Conservation (phyloP, 805 yeast species). For the Wickerhamiella kurtzmanii region DNA sequence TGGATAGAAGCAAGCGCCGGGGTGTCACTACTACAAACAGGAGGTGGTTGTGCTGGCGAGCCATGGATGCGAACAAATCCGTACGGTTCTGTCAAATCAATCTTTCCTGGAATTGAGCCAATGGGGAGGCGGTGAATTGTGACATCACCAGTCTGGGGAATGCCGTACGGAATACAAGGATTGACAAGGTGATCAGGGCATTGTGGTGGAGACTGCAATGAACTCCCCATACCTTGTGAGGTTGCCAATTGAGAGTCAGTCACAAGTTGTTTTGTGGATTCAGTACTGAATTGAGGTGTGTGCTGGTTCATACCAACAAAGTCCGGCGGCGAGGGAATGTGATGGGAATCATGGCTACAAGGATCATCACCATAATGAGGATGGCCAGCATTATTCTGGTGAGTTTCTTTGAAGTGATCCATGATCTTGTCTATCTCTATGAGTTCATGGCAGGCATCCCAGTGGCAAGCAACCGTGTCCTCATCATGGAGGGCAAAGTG, state of each 20-base stretch:
- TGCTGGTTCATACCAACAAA: no score
- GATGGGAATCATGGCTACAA: background rate
- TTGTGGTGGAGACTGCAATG: no score
- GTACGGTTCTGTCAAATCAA: background rate
- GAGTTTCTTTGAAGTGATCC: conserved; percentile 17
- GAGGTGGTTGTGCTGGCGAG: background rate
- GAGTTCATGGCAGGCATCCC: conserved; percentile 29
- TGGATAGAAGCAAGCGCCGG: background rate
- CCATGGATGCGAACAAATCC: background rate
- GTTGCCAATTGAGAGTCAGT: no score
- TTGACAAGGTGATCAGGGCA: no score
- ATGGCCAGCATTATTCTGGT: conserved; percentile 20
- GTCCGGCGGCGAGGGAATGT: background rate
- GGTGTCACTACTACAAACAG: background rate
- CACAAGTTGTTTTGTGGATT: no score
- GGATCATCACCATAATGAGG: conserved; percentile 15
- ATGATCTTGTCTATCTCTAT: conserved; percentile 20
- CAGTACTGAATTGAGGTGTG: no score
- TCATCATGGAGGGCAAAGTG: conserved; percentile 11
- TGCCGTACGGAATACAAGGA: no score
- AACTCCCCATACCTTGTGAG: no score
- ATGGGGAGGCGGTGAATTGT: no score
- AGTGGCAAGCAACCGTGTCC: conserved; percentile 24
- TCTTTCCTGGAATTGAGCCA: background rate
- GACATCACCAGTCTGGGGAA: no score